phyloP scores from a whole-genome alignment of 2,329 filamentous ascomycete species.

The Colletotrichum brevisporum region DNA sequence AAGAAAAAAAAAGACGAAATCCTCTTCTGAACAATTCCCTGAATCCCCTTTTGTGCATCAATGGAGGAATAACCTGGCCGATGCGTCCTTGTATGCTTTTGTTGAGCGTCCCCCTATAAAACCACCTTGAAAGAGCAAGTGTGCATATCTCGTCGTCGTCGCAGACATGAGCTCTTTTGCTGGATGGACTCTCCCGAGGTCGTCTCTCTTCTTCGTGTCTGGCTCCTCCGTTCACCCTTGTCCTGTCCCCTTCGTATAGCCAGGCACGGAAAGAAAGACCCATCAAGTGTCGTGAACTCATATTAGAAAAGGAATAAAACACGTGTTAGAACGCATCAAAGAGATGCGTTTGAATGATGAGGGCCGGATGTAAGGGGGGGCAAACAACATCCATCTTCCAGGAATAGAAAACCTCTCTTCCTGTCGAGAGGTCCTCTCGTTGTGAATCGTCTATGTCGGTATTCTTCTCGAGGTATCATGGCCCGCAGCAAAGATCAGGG shows the following conservation, averaged over 20 bases:
- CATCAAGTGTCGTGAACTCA: conserved; percentile 40
- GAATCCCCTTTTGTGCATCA: conserved; percentile 33
- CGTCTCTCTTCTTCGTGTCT: conserved; percentile 34
- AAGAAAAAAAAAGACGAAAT: conserved; percentile 30
- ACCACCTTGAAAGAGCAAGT: conserved; percentile 30
- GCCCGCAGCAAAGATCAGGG: conserved; percentile 56
- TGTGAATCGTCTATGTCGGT: conserved; percentile 59
- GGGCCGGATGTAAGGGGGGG: conserved; percentile 48
- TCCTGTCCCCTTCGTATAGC: conserved; percentile 18
- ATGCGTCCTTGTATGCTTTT: conserved; percentile 38
- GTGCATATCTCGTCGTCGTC: conserved; percentile 5
- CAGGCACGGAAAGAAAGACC: conserved; percentile 35
- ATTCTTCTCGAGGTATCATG: conserved; percentile 63
- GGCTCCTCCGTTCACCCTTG: conserved; percentile 20
- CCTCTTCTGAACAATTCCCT: conserved; percentile 37
- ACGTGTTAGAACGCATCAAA: conserved; percentile 29
- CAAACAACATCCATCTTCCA: conserved; percentile 49
- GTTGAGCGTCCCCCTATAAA: conserved; percentile 17
- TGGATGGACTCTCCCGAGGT: conserved; percentile 26
- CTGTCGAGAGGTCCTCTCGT: conserved; percentile 51
- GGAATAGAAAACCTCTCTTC: conserved; percentile 46
- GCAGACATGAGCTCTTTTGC: conserved; percentile 33
- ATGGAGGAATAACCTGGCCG: conserved; percentile 35
- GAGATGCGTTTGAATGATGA: conserved; percentile 28
- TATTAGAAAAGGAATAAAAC: conserved; percentile 41